These are phyloP conservation scores for Scolecobasidium constrictum DNA, from an alignment of 2,329 filamentous ascomycete species.

Conservation along the genomic window DNA sequence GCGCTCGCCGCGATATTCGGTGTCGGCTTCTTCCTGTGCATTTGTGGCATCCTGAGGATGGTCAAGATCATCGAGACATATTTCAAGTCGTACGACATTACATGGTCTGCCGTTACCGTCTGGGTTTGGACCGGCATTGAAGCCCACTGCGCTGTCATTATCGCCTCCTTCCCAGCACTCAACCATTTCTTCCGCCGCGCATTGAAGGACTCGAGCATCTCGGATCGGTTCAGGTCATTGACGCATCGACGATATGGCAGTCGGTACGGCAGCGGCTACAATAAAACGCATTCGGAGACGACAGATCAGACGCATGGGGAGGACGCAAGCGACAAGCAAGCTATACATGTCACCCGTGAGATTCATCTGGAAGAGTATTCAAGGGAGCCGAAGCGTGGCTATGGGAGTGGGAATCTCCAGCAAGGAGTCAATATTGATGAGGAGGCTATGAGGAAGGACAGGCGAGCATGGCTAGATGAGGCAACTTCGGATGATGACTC, in stretches of 20 bases:
- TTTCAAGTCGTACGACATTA: slow-evolving; percentile 8
- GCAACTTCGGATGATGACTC: not conserved
- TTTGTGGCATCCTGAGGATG: slow-evolving; percentile 26
- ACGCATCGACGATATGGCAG: not conserved
- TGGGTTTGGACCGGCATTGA: slow-evolving; percentile 9
- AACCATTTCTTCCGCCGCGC: slow-evolving; percentile 1
- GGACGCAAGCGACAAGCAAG: not conserved
- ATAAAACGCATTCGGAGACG: not conserved
- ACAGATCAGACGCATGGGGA: not conserved
- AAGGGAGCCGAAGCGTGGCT: too few species aligned
- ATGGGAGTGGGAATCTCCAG: not conserved
- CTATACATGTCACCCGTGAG: not conserved
- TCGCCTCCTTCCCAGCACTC: slow-evolving; percentile 9
- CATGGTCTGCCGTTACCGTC: slow-evolving; percentile 3
- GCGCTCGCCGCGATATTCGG: slow-evolving; percentile 28
- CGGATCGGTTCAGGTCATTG: not conserved
- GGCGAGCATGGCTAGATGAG: not conserved
- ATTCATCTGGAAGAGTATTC: not conserved
- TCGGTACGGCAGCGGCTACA: not conserved
- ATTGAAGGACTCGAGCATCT: not conserved
- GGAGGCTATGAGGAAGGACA: not conserved
- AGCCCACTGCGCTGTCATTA: slow-evolving; percentile 7
- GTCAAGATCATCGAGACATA: slow-evolving; percentile 22
- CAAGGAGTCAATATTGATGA: not conserved
- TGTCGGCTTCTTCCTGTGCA: slow-evolving; percentile 29